Conservation (phyloP, 2,329 filamentous ascomycete species). For the Ampelomyces quisqualis region DNA sequence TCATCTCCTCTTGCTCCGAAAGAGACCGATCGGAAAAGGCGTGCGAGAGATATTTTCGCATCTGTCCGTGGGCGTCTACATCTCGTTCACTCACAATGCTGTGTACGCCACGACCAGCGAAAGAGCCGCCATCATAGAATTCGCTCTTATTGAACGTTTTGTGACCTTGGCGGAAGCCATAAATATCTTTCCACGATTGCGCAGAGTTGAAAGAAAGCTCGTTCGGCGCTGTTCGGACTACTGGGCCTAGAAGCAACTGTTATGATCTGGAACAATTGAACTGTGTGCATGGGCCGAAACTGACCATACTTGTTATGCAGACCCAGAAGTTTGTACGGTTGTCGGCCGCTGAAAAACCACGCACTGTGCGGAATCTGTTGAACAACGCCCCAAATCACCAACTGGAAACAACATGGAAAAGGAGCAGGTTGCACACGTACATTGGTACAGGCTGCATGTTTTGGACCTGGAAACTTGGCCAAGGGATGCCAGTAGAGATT, state of each 20-base stretch:
- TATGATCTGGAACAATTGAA: not conserved
- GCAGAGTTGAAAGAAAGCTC: constrained; percentile 50
- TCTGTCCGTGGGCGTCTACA: constrained; percentile 32
- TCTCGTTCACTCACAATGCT: constrained; percentile 26
- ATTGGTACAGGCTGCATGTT: too few relatives aligned
- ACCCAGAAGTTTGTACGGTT: too few relatives aligned
- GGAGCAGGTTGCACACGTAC: too few relatives aligned
- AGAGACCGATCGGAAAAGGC: constrained; percentile 21
- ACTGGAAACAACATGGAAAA: constrained; percentile 1
- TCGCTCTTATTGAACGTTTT: constrained; percentile 14
- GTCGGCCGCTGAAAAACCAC: too few relatives aligned
- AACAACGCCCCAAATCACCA: too few relatives aligned
- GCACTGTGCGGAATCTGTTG: too few relatives aligned
- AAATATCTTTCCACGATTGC: constrained; percentile 49
- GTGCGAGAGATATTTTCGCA: constrained; percentile 17
- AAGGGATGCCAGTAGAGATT: constrained; percentile 10
- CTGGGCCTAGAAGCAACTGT: constrained; percentile 45
- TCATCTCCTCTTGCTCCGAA: constrained; percentile 17
- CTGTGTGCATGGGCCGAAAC: too few relatives aligned
- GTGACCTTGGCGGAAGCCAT: constrained; percentile 19
- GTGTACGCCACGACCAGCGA: too few relatives aligned
- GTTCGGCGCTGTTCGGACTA: constrained; percentile 52
- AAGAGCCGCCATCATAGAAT: too few relatives aligned
- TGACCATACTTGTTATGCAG: too few relatives aligned
- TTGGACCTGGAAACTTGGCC: constrained; percentile 9